phyloP scores from a whole-genome alignment of 495 filamentous ascomycete genomes.

The Glarea lozoyensis region DNA sequence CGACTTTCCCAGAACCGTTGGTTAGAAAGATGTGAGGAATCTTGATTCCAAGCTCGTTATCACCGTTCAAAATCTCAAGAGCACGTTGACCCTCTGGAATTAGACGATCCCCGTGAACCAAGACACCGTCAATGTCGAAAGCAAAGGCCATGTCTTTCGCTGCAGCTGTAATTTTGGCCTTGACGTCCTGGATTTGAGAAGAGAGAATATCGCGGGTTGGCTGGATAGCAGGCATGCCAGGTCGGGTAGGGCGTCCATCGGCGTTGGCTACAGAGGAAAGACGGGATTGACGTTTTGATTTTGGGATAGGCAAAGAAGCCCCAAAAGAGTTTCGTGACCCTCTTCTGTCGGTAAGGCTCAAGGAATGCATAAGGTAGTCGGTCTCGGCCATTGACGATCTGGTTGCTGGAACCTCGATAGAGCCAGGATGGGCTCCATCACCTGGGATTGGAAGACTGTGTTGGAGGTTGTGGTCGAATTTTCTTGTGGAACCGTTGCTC shows the following conservation, averaged over 20 bases:
- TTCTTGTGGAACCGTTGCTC: conserved; percentile 16
- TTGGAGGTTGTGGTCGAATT: conserved; percentile 26
- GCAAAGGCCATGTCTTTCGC: conserved; percentile 62
- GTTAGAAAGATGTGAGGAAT: conserved; percentile 65
- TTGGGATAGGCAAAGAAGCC: conserved; percentile 65
- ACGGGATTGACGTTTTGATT: conserved; percentile 59
- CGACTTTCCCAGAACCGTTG: conserved; percentile 57
- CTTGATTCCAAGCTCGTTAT: conserved; percentile 61
- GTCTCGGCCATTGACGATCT: conserved; percentile 62
- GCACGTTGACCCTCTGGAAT: conserved; percentile 50
- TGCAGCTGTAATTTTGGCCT: conserved; percentile 53
- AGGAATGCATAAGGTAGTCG: conserved; percentile 61
- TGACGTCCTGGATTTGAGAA: conserved; percentile 63
- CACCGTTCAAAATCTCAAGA: conserved; percentile 56
- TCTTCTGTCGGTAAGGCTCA: conserved; percentile 55
- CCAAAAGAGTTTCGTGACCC: conserved; percentile 75
- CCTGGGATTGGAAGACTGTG: conserved; percentile 42
- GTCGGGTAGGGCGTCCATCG: conserved; percentile 29
- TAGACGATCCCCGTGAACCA: conserved; percentile 54
- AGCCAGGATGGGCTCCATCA: conserved; percentile 32
- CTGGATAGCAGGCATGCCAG: conserved; percentile 39
- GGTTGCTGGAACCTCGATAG: conserved; percentile 64
- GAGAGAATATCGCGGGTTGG: conserved; percentile 61
- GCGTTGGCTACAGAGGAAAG: conserved; percentile 44
- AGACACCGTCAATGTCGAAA: conserved; percentile 59